These are phyloP conservation scores for Gossypium longicalyx DNA, from an alignment of 345 rosid genomes.

Conservation along the genomic window DNA sequence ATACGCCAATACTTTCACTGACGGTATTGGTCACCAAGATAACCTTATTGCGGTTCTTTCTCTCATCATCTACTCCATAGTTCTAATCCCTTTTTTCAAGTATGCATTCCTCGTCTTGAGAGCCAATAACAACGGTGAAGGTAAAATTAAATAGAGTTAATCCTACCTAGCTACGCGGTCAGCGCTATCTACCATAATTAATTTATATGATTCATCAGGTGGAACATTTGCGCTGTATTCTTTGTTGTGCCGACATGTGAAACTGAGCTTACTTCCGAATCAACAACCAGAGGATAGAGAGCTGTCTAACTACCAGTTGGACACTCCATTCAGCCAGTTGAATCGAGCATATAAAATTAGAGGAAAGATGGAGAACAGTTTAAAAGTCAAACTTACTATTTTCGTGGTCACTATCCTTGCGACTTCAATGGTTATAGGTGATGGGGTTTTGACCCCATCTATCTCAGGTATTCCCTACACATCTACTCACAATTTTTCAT, in stretches of 20 bases:
- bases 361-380: constrained; percentile 43
- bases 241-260: constrained; percentile 46
- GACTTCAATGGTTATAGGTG: constrained; percentile 81
- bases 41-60: constrained; percentile 65
- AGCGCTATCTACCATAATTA: too few relatives aligned
- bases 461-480: constrained; percentile 36
- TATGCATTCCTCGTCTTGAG: constrained; percentile 59
- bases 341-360: constrained; percentile 44
- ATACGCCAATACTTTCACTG: constrained; percentile 47
- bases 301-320: constrained; percentile 60
- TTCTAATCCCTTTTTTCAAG: constrained; percentile 52
- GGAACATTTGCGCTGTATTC: constrained; percentile 84
- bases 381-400: constrained; percentile 30
- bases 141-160: constrained; percentile 19
- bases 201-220: constrained; percentile 23
- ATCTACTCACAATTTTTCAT: too few relatives aligned
- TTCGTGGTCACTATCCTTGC: constrained; percentile 69
- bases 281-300: constrained; percentile 60
- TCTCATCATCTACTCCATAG: constrained; percentile 58
- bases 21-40: constrained; percentile 34
- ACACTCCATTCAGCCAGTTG: constrained; percentile 36
- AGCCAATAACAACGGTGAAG: constrained; percentile 85
- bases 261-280: constrained; percentile 56
- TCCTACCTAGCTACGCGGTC: too few relatives aligned
- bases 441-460: constrained; percentile 73